phyloP scores from a whole-genome alignment of 192 early-diverging fungal species.

The Coemansia sp. region DNA sequence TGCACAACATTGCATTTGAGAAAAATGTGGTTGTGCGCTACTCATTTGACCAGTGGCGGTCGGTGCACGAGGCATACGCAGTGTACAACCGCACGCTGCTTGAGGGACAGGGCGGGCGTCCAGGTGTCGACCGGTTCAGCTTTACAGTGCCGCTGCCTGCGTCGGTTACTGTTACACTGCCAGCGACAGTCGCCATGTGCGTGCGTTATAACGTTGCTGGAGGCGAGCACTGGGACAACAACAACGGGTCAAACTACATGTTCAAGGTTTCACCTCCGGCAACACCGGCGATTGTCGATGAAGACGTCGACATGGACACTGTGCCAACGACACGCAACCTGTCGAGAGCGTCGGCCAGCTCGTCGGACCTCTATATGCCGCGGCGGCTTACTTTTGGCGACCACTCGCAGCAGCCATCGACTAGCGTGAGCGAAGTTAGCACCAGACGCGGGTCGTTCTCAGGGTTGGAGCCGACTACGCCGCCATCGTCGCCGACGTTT shows the following conservation, averaged over 20 bases:
- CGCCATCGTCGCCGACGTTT: conserved; percentile 8
- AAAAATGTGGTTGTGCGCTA: conserved; percentile 80
- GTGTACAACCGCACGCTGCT: conserved; percentile 59
- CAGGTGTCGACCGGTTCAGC: conserved; percentile 68
- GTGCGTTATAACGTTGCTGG: conserved; percentile 69
- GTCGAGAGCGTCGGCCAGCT: background rate
- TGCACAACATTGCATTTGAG: conserved; percentile 83
- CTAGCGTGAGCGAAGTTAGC: background rate
- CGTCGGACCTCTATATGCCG: conserved; percentile 21
- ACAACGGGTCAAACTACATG: conserved; percentile 81
- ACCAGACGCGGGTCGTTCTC: background rate
- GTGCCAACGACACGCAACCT: conserved; percentile 8
- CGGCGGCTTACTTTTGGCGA: conserved; percentile 31
- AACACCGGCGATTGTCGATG: conserved; percentile 41
- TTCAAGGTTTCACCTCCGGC: conserved; percentile 48
- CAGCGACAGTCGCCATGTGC: conserved; percentile 58
- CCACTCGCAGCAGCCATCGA: background rate
- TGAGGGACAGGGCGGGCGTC: conserved; percentile 29
- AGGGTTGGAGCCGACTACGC: background rate
- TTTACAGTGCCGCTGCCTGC: conserved; percentile 62
- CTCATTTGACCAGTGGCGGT: conserved; percentile 80
- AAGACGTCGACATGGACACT: conserved; percentile 28
- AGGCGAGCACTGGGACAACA: conserved; percentile 92
- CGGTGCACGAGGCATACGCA: conserved; percentile 64
- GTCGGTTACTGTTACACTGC: conserved; percentile 30